Percentiles rank a stretch among this genome's conserved stretches.
These are phyloP conservation scores for Striga asiatica DNA, from an alignment of 257 asterid species.

Conservation along the genomic window DNA sequence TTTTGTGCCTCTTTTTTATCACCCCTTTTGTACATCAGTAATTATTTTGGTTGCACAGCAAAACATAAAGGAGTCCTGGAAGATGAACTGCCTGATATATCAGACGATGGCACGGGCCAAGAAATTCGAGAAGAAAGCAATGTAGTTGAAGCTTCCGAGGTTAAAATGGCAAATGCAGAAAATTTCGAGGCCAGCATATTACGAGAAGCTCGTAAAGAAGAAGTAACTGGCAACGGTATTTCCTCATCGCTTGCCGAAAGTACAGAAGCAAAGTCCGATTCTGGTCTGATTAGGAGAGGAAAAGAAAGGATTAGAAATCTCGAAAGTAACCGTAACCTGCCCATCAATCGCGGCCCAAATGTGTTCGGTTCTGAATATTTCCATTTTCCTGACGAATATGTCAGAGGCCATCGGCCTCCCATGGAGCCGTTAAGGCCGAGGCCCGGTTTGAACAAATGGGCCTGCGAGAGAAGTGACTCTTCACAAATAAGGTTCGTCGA, in stretches of 20 bases:
- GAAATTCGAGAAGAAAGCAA: conserved; percentile 28
- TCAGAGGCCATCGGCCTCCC: too few relatives aligned
- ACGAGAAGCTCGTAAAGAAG: conserved; percentile 21
- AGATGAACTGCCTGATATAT: conserved; percentile 35
- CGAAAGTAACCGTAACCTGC: conserved; percentile 21
- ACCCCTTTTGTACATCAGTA: neutral
- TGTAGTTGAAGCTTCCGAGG: conserved; percentile 23
- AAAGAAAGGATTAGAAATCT: conserved; percentile 31
- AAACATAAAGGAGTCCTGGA: conserved; percentile 42
- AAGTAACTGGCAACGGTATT: conserved; percentile 23
- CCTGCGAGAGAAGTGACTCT: too few relatives aligned
- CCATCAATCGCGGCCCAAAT: too few relatives aligned
- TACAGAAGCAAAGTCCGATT: conserved; percentile 26
- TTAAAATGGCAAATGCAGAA: conserved; percentile 26
- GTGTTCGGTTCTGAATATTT: conserved; percentile 30
- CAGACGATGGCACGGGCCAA: too few relatives aligned
- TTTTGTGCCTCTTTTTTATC: neutral
- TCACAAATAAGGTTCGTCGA: conserved; percentile 33
- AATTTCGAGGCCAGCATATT: conserved; percentile 19
- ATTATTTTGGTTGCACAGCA: conserved; percentile 36
- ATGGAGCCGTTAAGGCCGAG: conserved; percentile 37
- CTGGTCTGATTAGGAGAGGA: conserved; percentile 29
- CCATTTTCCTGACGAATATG: too few relatives aligned
- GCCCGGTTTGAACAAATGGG: conserved; percentile 26
- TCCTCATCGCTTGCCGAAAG: conserved; percentile 26